Evolutionary conservation across 1,284 basidiomycete species (phyloP).

Genomic region (Violaceomyces palustris): DNA sequence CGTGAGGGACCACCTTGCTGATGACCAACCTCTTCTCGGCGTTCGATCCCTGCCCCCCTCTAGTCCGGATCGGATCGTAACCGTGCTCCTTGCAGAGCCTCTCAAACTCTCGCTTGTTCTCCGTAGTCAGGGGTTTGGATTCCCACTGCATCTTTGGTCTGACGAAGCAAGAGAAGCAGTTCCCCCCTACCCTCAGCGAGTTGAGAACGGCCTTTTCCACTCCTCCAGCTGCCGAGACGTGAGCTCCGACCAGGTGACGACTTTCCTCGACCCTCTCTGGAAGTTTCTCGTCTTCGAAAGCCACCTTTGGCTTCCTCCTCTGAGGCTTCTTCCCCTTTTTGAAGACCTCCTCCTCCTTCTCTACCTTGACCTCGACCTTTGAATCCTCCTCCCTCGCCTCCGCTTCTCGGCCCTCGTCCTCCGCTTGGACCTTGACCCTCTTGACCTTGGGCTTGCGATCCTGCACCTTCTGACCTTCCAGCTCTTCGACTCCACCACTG

Average conservation of each 20-base stretch:
- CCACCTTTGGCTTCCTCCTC: too few relatives aligned
- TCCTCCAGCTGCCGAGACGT: constrained; percentile 74
- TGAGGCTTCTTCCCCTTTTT: too few relatives aligned
- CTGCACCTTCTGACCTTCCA: too few relatives aligned
- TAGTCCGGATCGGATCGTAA: constrained; percentile 6
- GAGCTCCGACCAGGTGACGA: constrained; percentile 65
- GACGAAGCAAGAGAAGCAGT: constrained; percentile 75
- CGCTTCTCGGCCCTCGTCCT: too few relatives aligned
- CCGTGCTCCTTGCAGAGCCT: constrained; percentile 4
- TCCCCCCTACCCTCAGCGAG: constrained; percentile 64
- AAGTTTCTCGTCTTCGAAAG: too few relatives aligned
- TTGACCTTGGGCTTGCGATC: too few relatives aligned
- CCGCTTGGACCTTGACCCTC: too few relatives aligned
- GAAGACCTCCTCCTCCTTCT: too few relatives aligned
- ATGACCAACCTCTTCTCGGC: neutral
- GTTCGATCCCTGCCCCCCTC: neutral
- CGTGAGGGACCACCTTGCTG: constrained; percentile 67
- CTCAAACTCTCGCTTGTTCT: constrained; percentile 55
- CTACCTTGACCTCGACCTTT: too few relatives aligned
- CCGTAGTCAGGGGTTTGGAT: constrained; percentile 60
- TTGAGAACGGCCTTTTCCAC: constrained; percentile 69
- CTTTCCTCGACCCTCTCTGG: too few relatives aligned
- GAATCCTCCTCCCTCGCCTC: too few relatives aligned
- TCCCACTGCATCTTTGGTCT: constrained; percentile 78
- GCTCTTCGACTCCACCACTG: too few relatives aligned